Percentiles rank a stretch among this genome's conserved stretches.
These are phyloP conservation scores for Oryza coarctata DNA, from an alignment of 176 grass and related monocot species.

Conservation along the genomic window DNA sequence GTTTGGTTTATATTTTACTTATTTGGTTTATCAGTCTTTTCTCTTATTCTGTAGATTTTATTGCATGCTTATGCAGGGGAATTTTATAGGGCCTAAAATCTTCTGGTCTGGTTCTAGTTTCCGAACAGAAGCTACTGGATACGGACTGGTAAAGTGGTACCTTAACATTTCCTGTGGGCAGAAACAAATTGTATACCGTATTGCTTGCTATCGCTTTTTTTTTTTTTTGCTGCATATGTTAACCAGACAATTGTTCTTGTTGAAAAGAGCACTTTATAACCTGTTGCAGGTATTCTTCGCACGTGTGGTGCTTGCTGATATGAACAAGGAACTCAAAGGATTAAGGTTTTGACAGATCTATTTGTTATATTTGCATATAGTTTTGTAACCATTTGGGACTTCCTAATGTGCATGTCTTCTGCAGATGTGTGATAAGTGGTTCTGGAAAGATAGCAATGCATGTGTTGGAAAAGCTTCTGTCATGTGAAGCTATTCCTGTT, in stretches of 20 bases:
- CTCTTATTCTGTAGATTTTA: constrained; percentile 48
- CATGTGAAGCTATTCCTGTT: constrained; percentile 92
- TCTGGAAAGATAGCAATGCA: constrained; percentile 99
- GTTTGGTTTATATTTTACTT: constrained; percentile 31
- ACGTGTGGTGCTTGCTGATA: constrained; percentile 97
- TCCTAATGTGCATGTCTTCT: constrained; percentile 35
- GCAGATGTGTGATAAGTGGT: constrained; percentile 94
- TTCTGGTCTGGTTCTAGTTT: constrained; percentile 99
- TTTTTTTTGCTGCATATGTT: constrained; percentile 9
- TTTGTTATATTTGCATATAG: constrained; percentile 20
- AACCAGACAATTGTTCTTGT: constrained; percentile 3
- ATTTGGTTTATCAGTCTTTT: constrained; percentile 19
- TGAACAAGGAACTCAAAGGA: constrained; percentile 99
- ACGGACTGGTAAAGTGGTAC: constrained; percentile 73
- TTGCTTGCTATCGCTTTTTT: constrained; percentile 11
- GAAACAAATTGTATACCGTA: constrained; percentile 19
- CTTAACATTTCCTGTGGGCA: constrained; percentile 31
- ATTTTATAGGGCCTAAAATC: constrained; percentile 99
- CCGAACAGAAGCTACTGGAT: constrained; percentile 97
- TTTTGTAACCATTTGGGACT: constrained; percentile 24
- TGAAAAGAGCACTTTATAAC: constrained; percentile 1
- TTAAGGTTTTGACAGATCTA: constrained; percentile 61
- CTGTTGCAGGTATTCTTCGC: constrained; percentile 87
- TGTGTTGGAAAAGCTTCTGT: constrained; percentile 95
- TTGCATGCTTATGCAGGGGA: constrained; percentile 83